Evolutionary conservation across 352 stramenopile species (phyloP).

Genomic region (Blastocystis hominis): DNA sequence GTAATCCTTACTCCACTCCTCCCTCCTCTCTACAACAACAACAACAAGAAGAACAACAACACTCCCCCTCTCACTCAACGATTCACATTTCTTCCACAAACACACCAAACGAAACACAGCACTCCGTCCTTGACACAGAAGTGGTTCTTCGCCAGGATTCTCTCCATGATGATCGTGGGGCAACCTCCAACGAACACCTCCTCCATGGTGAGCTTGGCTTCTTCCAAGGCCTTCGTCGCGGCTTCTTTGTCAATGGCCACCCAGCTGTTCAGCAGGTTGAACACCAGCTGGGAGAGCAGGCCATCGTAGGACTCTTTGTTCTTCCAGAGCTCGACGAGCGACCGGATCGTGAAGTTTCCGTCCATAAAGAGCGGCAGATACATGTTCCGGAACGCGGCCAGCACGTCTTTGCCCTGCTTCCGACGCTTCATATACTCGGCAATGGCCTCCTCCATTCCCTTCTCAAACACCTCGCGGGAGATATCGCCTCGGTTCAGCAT

Average conservation of each 20-base stretch:
- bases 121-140: not conserved
- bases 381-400: conserved; percentile 13
- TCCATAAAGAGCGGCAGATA: not conserved
- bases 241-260: not conserved
- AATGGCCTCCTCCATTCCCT: not conserved
- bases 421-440: not conserved
- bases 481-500: not conserved
- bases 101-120: not conserved
- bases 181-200: conserved; percentile 10
- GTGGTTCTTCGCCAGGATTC: not conserved
- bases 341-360: not conserved
- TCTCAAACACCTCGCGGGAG: not conserved
- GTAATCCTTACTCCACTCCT: too few species aligned
- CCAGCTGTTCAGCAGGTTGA: conserved; percentile 19
- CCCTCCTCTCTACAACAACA: too few species aligned
- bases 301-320: conserved; percentile 28
- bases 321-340: conserved; percentile 35
- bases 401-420: conserved; percentile 3
- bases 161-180: not conserved
- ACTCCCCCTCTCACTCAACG: too few species aligned
- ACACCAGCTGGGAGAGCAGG: conserved; percentile 2
- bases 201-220: conserved; percentile 3
- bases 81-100: too few species aligned
- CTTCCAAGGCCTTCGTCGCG: not conserved
- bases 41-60: too few species aligned